These are phyloP conservation scores for Fraxinus americana DNA, from an alignment of 257 asterid species.

Conservation along the genomic window DNA sequence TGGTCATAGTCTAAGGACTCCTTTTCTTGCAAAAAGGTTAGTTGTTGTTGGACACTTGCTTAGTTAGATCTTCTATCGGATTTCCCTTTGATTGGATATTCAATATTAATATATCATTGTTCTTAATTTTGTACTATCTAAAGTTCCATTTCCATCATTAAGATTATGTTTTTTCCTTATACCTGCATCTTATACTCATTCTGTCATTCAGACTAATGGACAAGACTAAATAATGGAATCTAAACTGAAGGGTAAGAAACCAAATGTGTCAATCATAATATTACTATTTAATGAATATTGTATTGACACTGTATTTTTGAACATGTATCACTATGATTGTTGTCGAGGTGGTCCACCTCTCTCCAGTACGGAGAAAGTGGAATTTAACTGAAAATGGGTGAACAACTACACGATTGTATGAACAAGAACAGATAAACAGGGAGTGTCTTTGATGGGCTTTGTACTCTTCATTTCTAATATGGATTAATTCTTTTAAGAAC, in stretches of 20 bases:
- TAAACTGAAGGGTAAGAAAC: too few species aligned
- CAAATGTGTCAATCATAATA: too few species aligned
- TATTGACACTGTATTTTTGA: not conserved
- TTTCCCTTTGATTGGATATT: not conserved
- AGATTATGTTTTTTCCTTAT: too few species aligned
- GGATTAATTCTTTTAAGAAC: not conserved
- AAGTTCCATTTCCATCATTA: not conserved
- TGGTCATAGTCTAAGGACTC: not conserved
- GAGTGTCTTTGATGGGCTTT: not conserved
- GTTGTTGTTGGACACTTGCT: not conserved
- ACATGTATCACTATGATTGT: not conserved
- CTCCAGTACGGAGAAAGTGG: not conserved
- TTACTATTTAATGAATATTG: not conserved
- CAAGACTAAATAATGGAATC: not conserved
- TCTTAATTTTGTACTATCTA: not conserved
- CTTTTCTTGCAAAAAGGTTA: not conserved
- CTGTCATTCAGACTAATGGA: too few species aligned
- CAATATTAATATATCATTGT: not conserved
- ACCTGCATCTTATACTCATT: not conserved
- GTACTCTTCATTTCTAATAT: not conserved
- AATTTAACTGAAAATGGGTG: not conserved
- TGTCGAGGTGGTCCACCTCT: not conserved
- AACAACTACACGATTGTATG: not conserved
- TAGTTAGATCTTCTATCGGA: not conserved
- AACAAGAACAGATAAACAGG: not conserved